Percentiles rank a stretch among this genome's conserved stretches.
Evolutionary conservation across 768 basidiomycete genomes (phyloP).

Genomic region (Leccinellum rugosiceps): DNA sequence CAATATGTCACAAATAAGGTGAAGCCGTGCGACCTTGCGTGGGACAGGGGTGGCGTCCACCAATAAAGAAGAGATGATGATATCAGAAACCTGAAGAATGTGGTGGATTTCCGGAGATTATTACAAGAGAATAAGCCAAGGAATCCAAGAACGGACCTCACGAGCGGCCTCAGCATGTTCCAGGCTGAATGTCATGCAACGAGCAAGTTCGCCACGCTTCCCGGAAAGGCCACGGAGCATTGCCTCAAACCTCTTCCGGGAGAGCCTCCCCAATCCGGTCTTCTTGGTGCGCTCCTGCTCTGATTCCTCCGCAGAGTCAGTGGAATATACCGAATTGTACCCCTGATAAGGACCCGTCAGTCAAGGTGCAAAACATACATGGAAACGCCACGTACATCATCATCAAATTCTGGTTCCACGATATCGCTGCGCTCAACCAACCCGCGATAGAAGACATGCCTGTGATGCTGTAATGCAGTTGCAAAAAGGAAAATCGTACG

Average conservation of each 20-base stretch:
- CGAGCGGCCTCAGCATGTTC: constrained; percentile 95
- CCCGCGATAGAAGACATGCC: constrained; percentile 68
- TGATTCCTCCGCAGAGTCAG: constrained; percentile 91
- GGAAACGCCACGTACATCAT: constrained; percentile 52
- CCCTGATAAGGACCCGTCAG: constrained; percentile 47
- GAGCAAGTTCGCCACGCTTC: constrained; percentile 83
- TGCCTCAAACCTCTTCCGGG: constrained; percentile 81
- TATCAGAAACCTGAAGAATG: constrained; percentile 69
- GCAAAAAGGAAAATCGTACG: constrained; percentile 2
- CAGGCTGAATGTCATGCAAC: constrained; percentile 96
- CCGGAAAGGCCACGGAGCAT: constrained; percentile 88
- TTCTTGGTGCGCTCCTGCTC: constrained; percentile 82
- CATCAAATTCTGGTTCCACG: constrained; percentile 72
- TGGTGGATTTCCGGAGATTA: constrained; percentile 1
- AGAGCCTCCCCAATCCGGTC: constrained; percentile 72
- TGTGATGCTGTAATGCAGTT: constrained; percentile 51
- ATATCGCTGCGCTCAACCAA: constrained; percentile 55
- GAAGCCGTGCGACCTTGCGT: constrained; percentile 90
- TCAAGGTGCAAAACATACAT: not conserved
- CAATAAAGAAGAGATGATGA: constrained; percentile 84
- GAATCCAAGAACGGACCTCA: constrained; percentile 53
- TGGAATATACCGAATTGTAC: constrained; percentile 84
- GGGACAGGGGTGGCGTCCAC: constrained; percentile 96
- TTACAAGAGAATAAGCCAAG: not conserved
- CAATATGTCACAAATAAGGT: constrained; percentile 95